phyloP scores from a whole-genome alignment of 768 basidiomycete species.

The Phylloporus scabripes region DNA sequence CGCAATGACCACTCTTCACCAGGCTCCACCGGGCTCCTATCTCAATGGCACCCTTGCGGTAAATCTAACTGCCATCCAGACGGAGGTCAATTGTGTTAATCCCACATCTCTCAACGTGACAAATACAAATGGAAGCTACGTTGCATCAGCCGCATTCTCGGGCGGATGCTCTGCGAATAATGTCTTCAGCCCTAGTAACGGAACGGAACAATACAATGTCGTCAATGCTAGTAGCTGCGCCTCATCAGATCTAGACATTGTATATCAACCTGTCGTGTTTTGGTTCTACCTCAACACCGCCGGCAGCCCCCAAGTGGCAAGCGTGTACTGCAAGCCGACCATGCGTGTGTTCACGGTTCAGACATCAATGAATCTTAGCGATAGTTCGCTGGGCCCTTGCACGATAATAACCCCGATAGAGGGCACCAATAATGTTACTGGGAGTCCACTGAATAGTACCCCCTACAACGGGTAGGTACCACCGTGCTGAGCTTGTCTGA shows the following conservation, averaged over 20 bases:
- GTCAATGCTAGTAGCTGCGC: constrained; percentile 32
- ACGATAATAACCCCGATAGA: constrained; percentile 25
- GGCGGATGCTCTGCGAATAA: constrained; percentile 41
- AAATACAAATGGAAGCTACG: constrained; percentile 26
- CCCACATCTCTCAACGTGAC: constrained; percentile 30
- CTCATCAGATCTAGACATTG: constrained; percentile 27
- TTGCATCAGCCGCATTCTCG: constrained; percentile 40
- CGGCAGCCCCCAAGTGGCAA: constrained; percentile 36
- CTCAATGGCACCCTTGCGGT: constrained; percentile 51
- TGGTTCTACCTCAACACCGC: constrained; percentile 49
- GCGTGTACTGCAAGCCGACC: constrained; percentile 54
- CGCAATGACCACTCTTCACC: too few relatives aligned
- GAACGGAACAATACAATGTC: constrained; percentile 49
- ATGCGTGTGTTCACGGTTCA: constrained; percentile 41
- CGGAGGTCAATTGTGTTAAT: constrained; percentile 43
- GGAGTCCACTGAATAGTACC: constrained; percentile 37
- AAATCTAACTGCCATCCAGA: constrained; percentile 45
- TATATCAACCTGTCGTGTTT: constrained; percentile 57
- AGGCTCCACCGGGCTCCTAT: constrained; percentile 41
- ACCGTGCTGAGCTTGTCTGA: neutral
- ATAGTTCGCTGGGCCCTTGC: constrained; percentile 38
- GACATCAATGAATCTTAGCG: constrained; percentile 41
- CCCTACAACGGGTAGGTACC: constrained; percentile 54
- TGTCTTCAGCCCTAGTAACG: constrained; percentile 33
- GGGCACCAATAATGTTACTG: constrained; percentile 49